Evolutionary conservation across 108 stramenopile species (phyloP).

Genomic region (Cyclotella cryptica): DNA sequence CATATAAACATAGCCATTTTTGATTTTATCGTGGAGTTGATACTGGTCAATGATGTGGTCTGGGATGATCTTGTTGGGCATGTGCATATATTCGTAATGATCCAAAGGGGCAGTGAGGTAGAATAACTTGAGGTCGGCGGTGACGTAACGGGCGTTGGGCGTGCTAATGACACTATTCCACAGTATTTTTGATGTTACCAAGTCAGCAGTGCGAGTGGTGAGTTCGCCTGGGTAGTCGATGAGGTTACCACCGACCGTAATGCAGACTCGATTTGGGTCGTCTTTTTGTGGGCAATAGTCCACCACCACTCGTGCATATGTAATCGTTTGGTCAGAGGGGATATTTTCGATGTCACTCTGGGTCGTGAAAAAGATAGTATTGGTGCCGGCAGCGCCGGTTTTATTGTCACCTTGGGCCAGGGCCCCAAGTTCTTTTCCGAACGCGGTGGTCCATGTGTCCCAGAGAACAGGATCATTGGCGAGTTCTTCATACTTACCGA

Average conservation of each 20-base stretch:
- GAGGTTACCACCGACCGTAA: conserved; percentile 42
- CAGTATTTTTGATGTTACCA: conserved; percentile 43
- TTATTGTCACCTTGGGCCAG: conserved; percentile 13
- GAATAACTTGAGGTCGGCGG: not conserved
- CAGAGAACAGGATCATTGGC: not conserved
- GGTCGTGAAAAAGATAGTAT: conserved; percentile 22
- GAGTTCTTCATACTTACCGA: not conserved
- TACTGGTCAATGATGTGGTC: conserved; percentile 34
- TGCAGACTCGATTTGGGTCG: conserved; percentile 15
- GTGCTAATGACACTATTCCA: conserved; percentile 45
- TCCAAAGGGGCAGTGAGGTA: conserved; percentile 17
- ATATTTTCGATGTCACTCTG: conserved; percentile 19
- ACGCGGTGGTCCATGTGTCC: conserved; percentile 13
- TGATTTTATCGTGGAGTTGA: conserved; percentile 9
- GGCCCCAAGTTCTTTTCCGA: conserved; percentile 25
- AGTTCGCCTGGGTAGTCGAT: conserved; percentile 13
- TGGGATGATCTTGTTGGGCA: conserved; percentile 35
- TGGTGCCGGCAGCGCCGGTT: conserved; percentile 9
- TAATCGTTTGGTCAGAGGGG: conserved; percentile 21
- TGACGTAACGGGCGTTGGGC: not conserved
- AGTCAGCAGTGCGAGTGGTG: conserved; percentile 38
- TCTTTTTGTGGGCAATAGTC: conserved; percentile 40
- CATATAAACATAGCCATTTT: conserved; percentile 24
- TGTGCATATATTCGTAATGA: conserved; percentile 49
- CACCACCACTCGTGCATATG: conserved; percentile 40